Evolutionary conservation across 1,284 basidiomycete species (phyloP), one percentile per base, ranked within the genome.

Genomic region (Ceratobasidium sp.): DNA sequence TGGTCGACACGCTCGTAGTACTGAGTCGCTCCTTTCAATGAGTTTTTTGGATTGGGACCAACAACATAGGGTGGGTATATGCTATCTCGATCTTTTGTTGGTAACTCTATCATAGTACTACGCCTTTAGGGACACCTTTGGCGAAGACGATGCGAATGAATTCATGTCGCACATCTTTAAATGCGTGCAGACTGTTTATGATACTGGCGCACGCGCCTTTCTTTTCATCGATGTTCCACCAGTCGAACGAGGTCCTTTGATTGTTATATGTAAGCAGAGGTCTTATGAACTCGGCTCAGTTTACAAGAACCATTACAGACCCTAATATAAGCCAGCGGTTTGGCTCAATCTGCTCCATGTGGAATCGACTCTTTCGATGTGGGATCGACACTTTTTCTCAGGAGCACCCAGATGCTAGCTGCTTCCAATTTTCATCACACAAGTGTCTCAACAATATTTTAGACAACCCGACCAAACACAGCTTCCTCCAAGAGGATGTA

Each of bases 191-290:
- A 74, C 68, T 46, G 70, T 79, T 9, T 81, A 81, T 67, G 77
- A 81, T 57, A 52, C 59, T 10, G 79, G 79, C 15, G 80, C 73
- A 17, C 78, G 80, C 4, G 79, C 78, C 33, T 81, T 81, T 76
- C 70, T 81, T 46, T 81, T 81, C 62, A 78, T 80, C 57, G 79
- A 81, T 61, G 77, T 81, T n/a, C 80, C 80, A 2, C 77, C 77
- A 33, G 68, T 81, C 3, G 64, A 79, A 26, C 78, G 79, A 17
- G 76, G 76, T 1, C 80, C 80, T 10, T 28, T 78, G 42, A 61
- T 70, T 40, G 77, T 79, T 5, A 62, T 12, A 38, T 42, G 66
- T 64, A 62, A 54, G n/a, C 23, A 48, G 13, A 20, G 12, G 23
- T 40, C 20, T 7, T 23, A 59, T 26, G 56, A 28, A 44, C 6